A percentile compares a stretch with the other conserved stretches of the same genome.
phyloP scores from a whole-genome alignment of 2,329 filamentous ascomycete genomes.

The Thelonectria blattea region DNA sequence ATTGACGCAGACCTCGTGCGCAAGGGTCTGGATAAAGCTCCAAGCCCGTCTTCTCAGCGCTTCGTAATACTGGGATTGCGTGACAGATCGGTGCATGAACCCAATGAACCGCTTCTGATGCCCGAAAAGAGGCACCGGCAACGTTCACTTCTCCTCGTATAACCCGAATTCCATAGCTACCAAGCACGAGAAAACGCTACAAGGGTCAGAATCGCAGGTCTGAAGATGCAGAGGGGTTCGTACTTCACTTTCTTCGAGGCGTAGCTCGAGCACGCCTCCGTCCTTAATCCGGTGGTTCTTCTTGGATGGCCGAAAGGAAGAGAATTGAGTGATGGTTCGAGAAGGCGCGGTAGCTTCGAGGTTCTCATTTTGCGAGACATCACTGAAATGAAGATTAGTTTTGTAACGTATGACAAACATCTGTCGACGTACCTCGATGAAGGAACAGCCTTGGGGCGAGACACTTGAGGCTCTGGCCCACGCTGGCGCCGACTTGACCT shows the following conservation, averaged over 20 bases:
- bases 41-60: constrained; percentile 54
- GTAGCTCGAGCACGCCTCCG: constrained; percentile 50
- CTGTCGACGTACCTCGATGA: constrained; percentile 24
- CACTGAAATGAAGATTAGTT: constrained; percentile 11
- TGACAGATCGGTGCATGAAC: constrained; percentile 73
- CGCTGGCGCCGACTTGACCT: constrained; percentile 23
- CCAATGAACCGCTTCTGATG: constrained; percentile 56
- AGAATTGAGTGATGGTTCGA: constrained; percentile 43
- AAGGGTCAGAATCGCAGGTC: constrained; percentile 13
- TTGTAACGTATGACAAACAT: neutral
- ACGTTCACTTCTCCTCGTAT: constrained; percentile 67
- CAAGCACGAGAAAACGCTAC: constrained; percentile 67
- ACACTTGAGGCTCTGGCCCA: constrained; percentile 17
- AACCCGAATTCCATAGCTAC: constrained; percentile 71
- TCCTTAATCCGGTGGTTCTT: constrained; percentile 49
- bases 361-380: neutral
- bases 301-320: constrained; percentile 54
- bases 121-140: constrained; percentile 66
- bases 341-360: constrained; percentile 10
- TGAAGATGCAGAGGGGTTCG: neutral
- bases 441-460: constrained; percentile 16
- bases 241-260: constrained; percentile 58
- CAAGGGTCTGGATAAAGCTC: constrained; percentile 63
- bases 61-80: constrained; percentile 70
- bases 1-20: constrained; percentile 53